Conservation (phyloP, 1,139 yeast genomes). For the Scheffersomyces lignicola region DNA sequence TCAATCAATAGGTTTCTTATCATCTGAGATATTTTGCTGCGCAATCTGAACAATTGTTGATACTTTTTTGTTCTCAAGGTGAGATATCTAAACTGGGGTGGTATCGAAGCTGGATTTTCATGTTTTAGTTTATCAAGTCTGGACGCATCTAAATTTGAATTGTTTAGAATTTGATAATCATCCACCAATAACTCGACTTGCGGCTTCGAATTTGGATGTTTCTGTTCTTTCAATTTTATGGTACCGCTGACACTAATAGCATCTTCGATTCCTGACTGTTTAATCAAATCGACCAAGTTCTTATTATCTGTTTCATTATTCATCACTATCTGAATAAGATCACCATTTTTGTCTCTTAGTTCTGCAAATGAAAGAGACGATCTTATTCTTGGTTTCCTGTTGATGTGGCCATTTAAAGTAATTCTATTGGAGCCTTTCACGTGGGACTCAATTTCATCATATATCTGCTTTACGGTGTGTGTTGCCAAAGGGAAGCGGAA, state of each 20-base stretch:
- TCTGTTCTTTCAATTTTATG: conserved; percentile 35
- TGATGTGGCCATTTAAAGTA: conserved; percentile 76
- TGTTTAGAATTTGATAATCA: conserved; percentile 57
- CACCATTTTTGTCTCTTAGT: conserved; percentile 72
- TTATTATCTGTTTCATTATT: conserved; percentile 42
- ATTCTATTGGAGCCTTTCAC: conserved; percentile 17
- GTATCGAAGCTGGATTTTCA: conserved; percentile 53
- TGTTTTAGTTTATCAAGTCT: conserved; percentile 64
- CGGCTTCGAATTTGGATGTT: conserved; percentile 17
- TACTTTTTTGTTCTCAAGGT: conserved; percentile 67
- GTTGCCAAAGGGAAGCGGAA: conserved; percentile 43
- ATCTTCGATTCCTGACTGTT: conserved; percentile 63
- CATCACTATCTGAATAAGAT: conserved; percentile 60
- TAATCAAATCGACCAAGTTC: conserved; percentile 41
- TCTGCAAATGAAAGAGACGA: conserved; percentile 62
- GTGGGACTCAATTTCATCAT: conserved; percentile 12
- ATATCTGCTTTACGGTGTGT: conserved; percentile 25
- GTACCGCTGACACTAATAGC: conserved; percentile 70
- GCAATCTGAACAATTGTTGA: conserved; percentile 57
- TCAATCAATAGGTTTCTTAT: conserved; percentile 52
- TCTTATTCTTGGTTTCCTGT: conserved; percentile 59
- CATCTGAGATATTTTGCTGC: conserved; percentile 61
- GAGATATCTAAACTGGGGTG: conserved; percentile 77
- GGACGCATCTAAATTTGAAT: conserved; percentile 67
- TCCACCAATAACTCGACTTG: conserved; percentile 60